phyloP scores from a whole-genome alignment of 1,284 basidiomycete species.

The Hemileia vastatrix region DNA sequence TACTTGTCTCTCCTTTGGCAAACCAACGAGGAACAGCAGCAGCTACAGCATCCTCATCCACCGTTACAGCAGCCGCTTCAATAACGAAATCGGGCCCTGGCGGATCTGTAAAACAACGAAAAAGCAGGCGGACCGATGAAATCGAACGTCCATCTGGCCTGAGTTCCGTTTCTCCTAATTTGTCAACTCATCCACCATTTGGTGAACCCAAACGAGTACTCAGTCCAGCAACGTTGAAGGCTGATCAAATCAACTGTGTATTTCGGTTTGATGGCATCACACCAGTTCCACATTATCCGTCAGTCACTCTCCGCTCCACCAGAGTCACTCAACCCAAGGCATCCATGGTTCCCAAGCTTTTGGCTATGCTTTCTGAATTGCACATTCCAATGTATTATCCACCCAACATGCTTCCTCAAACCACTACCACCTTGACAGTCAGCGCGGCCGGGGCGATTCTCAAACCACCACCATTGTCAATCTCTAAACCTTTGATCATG shows the following conservation, averaged over 20 bases:
- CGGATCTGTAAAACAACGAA: no score
- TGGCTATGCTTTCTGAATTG: conserved; percentile 6
- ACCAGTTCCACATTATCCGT: background rate
- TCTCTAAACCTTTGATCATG: conserved; percentile 22
- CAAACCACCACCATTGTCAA: no score
- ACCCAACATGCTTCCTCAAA: no score
- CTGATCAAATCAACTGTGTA: conserved; percentile 12
- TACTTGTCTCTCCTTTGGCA: background rate
- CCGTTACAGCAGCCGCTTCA: background rate
- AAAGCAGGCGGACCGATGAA: no score
- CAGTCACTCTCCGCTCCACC: conserved; percentile 9
- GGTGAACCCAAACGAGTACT: no score
- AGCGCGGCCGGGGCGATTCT: no score
- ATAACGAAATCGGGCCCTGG: background rate
- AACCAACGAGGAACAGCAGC: background rate
- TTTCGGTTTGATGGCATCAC: conserved; percentile 5
- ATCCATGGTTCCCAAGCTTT: background rate
- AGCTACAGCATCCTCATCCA: background rate
- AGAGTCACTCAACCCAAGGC: conserved; percentile 15
- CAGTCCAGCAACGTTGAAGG: no score
- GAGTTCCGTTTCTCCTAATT: no score
- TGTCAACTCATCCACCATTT: no score
- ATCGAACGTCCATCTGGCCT: no score
- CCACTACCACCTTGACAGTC: no score
- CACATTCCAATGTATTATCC: no score